A percentile compares a stretch with the other conserved stretches of the same genome.
These are phyloP conservation scores for Penicillium hordei DNA, from an alignment of 2,329 filamentous ascomycete genomes.

Conservation along the genomic window DNA sequence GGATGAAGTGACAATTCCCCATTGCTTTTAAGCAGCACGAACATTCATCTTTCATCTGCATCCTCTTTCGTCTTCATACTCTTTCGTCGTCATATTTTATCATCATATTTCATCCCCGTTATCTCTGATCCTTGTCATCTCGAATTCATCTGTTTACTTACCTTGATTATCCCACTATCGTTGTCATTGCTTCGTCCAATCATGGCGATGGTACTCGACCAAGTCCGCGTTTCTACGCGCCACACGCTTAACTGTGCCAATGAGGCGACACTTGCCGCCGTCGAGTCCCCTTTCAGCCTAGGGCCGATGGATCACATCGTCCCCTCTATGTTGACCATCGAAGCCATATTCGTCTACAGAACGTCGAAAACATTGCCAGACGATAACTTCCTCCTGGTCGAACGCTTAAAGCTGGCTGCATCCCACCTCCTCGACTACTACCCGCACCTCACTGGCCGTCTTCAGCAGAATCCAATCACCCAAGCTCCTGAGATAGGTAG, in stretches of 20 bases:
- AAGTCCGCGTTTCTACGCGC: slow-evolving; percentile 1
- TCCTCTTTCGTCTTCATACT: neutral
- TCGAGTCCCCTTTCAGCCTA: slow-evolving; percentile 1
- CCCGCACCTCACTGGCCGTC: slow-evolving; percentile 8
- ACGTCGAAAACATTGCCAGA: neutral
- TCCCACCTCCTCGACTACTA: slow-evolving; percentile 5
- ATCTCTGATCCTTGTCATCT: neutral
- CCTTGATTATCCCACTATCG: neutral
- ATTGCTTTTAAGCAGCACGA: neutral
- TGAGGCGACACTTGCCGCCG: neutral
- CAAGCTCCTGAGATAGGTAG: neutral
- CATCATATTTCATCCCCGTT: neutral
- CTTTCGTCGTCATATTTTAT: neutral
- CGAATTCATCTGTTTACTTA: neutral
- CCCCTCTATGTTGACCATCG: neutral
- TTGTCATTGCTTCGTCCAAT: neutral
- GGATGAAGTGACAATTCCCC: neutral
- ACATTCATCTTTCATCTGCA: neutral
- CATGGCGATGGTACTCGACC: neutral
- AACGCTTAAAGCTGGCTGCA: neutral
- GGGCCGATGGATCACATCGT: neutral
- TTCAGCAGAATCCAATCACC: neutral
- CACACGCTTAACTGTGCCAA: slow-evolving; percentile 7
- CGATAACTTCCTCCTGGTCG: neutral
- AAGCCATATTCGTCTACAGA: neutral